Conservation (phyloP, 2,329 filamentous ascomycete genomes). For the Diplodia sapinea region DNA sequence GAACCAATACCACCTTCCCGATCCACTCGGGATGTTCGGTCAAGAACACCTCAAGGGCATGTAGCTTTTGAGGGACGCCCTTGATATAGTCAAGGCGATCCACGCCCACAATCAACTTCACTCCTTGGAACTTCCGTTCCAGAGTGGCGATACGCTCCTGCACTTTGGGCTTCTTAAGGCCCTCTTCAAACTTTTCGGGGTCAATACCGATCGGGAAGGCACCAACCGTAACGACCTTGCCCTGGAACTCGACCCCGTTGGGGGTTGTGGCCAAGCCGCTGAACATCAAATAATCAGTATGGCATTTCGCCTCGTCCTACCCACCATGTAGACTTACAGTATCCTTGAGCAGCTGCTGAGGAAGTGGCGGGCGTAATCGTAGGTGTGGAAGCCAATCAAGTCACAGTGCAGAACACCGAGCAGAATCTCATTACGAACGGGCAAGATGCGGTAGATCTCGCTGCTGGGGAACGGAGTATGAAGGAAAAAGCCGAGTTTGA, state of each 20-base stretch:
- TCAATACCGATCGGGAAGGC: slow-evolving; percentile 98
- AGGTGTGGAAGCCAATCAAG: slow-evolving; percentile 96
- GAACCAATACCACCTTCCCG: slow-evolving; percentile 93
- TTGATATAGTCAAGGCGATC: slow-evolving; percentile 99
- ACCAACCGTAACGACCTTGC: slow-evolving; percentile 86
- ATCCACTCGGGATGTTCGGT: slow-evolving; percentile 98
- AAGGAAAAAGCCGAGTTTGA: slow-evolving; percentile 98
- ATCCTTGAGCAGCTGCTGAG: slow-evolving; percentile 96
- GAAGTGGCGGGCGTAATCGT: slow-evolving; percentile 98
- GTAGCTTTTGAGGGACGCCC: slow-evolving; percentile 95
- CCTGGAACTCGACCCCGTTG: slow-evolving; percentile 89
- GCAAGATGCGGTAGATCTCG: slow-evolving; percentile 94
- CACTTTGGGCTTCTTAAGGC: slow-evolving; percentile 82
- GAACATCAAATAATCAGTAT: slow-evolving; percentile 31
- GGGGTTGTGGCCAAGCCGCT: slow-evolving; percentile 78
- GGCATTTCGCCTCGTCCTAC: neutral
- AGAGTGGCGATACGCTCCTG: slow-evolving; percentile 85
- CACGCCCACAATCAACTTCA: slow-evolving; percentile 95
- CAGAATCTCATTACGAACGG: slow-evolving; percentile 87
- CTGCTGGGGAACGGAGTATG: slow-evolving; percentile 97
- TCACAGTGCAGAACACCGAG: slow-evolving; percentile 90
- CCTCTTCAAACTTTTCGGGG: slow-evolving; percentile 93
- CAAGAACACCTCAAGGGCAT: slow-evolving; percentile 94
- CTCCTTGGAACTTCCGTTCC: slow-evolving; percentile 89
- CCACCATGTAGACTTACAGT: slow-evolving; percentile 60